Percentiles rank a stretch among this genome's conserved stretches.
Conservation (phyloP, 2,329 filamentous ascomycete species). For the Scorias spongiosa region DNA sequence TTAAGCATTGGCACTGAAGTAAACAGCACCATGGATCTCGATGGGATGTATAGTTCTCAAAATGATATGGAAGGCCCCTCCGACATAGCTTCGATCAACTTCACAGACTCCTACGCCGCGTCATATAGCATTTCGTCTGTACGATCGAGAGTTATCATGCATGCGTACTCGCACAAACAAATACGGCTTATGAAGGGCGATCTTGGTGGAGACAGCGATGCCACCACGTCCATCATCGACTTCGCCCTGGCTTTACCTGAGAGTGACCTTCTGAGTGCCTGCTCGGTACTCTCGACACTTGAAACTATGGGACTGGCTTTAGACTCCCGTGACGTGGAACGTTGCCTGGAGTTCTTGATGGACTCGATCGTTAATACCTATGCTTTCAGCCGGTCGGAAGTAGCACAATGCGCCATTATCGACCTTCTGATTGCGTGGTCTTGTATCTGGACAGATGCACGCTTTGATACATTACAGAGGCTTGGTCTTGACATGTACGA, state of each 20-base stretch:
- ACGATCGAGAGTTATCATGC: slow-evolving; percentile 9
- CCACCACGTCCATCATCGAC: slow-evolving; percentile 5
- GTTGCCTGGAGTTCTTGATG: slow-evolving; percentile 32
- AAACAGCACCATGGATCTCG: slow-evolving; percentile 49
- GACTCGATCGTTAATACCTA: slow-evolving; percentile 36
- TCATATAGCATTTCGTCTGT: slow-evolving; percentile 9
- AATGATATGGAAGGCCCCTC: slow-evolving; percentile 30
- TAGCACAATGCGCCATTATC: slow-evolving; percentile 51
- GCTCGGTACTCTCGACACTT: slow-evolving; percentile 10
- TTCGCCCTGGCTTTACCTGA: slow-evolving; percentile 11
- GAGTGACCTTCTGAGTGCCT: slow-evolving; percentile 10
- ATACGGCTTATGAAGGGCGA: background rate
- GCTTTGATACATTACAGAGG: slow-evolving; percentile 44
- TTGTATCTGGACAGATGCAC: slow-evolving; percentile 44
- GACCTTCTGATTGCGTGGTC: slow-evolving; percentile 51
- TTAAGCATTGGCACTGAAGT: slow-evolving; percentile 25
- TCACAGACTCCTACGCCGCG: slow-evolving; percentile 30
- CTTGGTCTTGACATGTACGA: slow-evolving; percentile 62
- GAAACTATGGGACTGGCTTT: slow-evolving; percentile 13
- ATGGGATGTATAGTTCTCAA: slow-evolving; percentile 48
- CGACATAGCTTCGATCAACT: slow-evolving; percentile 20
- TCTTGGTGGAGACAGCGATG: background rate
- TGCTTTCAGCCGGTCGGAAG: slow-evolving; percentile 58
- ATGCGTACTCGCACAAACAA: slow-evolving; percentile 4
- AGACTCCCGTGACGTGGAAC: slow-evolving; percentile 22